Base-by-base conservation (phyloP, 176 grass and related monocot species). In the Oryza australiensis region DNA sequence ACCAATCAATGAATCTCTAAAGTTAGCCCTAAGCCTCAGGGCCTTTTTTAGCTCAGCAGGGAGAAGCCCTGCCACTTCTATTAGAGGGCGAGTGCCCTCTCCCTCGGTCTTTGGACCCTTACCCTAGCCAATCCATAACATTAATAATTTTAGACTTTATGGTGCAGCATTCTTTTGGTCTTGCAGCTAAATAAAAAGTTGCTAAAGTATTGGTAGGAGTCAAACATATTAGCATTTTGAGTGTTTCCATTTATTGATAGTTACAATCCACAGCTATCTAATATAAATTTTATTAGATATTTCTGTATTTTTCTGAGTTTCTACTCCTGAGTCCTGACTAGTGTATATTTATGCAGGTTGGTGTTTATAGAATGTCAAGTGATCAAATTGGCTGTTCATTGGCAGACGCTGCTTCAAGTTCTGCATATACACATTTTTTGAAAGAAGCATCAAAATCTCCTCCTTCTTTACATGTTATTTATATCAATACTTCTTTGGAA, bases 401-500 rank as follows among this genome's bases (percentile, higher is more conserved):
- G 84, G 92, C 92, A 85, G 92, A 98, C 71, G 95, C 95, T 55
- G 95, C 95, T 75, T 90, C 92, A 83, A 98, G 95, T 86, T 88
- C 80, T 89, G 63, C 75, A 62, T 98, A 98, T 82, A 88, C 83
- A 83, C 66, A 91, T 49, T 98, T 98, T 81, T 79, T 98, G 48
- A 86, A 82, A 38, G 78, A 42, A 76, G 95, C 95, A 26, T 94
- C 92, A 59, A 84, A 27, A 86, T 88, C 55, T 64, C 80, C 83
- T 77, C 95, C 95, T 82, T 93, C 95, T 46, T 82, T 98, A 80
- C 95, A 98, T 89, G 95, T 98, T 68, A 95, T 98, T 65, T 98
- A 98, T 77, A 98, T 98, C 80, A 98, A 98, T 90, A 98, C 95
- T 68, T 93, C 95, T 27, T 86, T 98, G 62, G 95, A 98, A 78